Conservation (phyloP, 441 rosid species). For the Flueggea neowawraea region DNA sequence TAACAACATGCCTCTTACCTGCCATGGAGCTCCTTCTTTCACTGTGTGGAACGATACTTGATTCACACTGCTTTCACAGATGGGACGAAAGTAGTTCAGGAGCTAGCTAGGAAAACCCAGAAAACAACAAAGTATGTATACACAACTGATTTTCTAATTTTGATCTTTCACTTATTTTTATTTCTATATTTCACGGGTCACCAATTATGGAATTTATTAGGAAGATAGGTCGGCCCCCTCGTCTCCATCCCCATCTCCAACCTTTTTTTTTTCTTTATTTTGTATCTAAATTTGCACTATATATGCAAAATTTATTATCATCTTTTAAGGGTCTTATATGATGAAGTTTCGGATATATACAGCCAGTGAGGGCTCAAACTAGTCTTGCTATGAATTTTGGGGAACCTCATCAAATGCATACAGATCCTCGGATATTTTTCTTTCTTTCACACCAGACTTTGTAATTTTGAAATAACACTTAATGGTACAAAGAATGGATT, state of each 20-base stretch:
- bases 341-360: slow-evolving; percentile 27
- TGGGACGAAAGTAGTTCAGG: no score
- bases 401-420: slow-evolving; percentile 19
- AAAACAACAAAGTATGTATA: no score
- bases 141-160: no score
- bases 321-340: slow-evolving; percentile 12
- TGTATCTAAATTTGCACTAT: slow-evolving; percentile 19
- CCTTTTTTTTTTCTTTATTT: not conserved
- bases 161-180: no score
- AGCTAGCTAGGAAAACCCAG: no score
- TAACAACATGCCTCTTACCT: slow-evolving; percentile 20
- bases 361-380: slow-evolving; percentile 20
- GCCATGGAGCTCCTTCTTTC: slow-evolving; percentile 55
- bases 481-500: slow-evolving; percentile 21
- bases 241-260: no score
- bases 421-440: slow-evolving; percentile 33
- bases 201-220: no score
- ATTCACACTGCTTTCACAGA: not conserved
- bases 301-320: slow-evolving; percentile 3
- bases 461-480: slow-evolving; percentile 25
- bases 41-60: slow-evolving; percentile 57
- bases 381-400: slow-evolving; percentile 39
- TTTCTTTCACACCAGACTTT: slow-evolving; percentile 21
- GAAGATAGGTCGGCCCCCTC: no score
- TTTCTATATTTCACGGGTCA: no score